Conservation (phyloP, 139 green algal genomes). For the Monoraphidium neglectum region DNA sequence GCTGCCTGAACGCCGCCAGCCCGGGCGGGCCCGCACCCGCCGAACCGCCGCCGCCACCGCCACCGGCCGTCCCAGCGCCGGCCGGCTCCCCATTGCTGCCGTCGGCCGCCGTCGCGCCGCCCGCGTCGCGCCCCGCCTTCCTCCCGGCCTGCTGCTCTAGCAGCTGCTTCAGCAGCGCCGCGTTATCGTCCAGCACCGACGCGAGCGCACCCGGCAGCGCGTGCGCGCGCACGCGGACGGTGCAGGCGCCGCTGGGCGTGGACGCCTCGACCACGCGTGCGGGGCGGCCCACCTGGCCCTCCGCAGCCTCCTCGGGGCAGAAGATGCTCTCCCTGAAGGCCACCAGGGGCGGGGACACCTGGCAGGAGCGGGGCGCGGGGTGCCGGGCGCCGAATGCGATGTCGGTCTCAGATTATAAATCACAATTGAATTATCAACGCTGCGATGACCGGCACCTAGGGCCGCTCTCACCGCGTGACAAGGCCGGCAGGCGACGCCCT, state of each 20-base stretch:
- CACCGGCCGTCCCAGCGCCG: too few species aligned
- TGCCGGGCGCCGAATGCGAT: too few species aligned
- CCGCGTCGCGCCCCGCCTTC: neutral
- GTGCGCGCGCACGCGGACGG: slow-evolving; percentile 71
- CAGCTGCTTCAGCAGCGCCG: slow-evolving; percentile 43
- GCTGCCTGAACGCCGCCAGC: too few species aligned
- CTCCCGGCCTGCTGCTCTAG: neutral
- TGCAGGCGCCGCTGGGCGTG: slow-evolving; percentile 71
- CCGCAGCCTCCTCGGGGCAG: slow-evolving; percentile 45
- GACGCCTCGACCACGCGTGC: slow-evolving; percentile 68
- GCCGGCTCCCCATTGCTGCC: neutral
- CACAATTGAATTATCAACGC: too few species aligned
- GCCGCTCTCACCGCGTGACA: too few species aligned
- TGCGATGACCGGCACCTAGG: too few species aligned
- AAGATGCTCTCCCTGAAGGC: slow-evolving; percentile 88
- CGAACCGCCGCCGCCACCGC: neutral
- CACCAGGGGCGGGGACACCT: slow-evolving; percentile 93
- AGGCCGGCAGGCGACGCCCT: too few species aligned
- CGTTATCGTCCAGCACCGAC: slow-evolving; percentile 59
- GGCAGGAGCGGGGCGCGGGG: too few species aligned
- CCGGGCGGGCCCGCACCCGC: neutral
- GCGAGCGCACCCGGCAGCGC: slow-evolving; percentile 63
- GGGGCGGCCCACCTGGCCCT: slow-evolving; percentile 13
- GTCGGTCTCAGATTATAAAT: too few species aligned
- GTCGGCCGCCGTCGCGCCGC: slow-evolving; percentile 13